Base-by-base conservation (phyloP, 2,329 filamentous ascomycete genomes). In the Penicillium brasilianum region DNA sequence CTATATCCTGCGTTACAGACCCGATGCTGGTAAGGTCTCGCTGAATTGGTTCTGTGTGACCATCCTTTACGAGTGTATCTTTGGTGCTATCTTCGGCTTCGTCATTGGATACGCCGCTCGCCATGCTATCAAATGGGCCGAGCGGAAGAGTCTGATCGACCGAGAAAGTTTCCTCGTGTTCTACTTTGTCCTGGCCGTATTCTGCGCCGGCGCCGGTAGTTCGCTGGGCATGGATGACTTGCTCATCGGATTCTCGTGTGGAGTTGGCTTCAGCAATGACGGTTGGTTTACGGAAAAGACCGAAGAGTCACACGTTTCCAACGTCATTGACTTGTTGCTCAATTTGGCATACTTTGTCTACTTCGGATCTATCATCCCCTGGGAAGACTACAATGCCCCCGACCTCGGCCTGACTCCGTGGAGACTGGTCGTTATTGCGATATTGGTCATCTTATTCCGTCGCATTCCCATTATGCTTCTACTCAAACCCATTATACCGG, bases 281-380 rank as follows among this genome's bases (percentile, higher is more conserved):
- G 95, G 95, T 67, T 99, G 95, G 95, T 99, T 99, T 72, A 91
- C 91, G 16, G 91, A 97, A 73, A 97, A 97, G 83, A 99, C 95
- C 0, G 95, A 99, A 75, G 95, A 99, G 77, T 94, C 95, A 0
- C 95, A 98, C 76, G 95, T 99, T 10, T 98, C 94, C 76, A 98
- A 99, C 87, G 95, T 99, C 75, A 99, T 99, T 73, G 95, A 99
- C 82, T 79, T 99, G 76, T 82, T 99, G 63, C 88, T 99, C 81
- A 99, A 99, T 78, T 86, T 99, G 87, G 87, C 94, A 2, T 99
- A 98, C 78, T 99, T 99, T 77, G 95, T 99, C 69, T 99, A 95
- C 76, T 90, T 99, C 66, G 95, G 95, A 56, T 92, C 95, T 57
- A 97, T 99, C 76, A 95, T 99, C 63, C 95, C 95, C 1, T 99